Percentiles rank a stretch among this genome's conserved stretches.
Conservation (phyloP, 805 yeast species). For the Pichia phayaonensis region DNA sequence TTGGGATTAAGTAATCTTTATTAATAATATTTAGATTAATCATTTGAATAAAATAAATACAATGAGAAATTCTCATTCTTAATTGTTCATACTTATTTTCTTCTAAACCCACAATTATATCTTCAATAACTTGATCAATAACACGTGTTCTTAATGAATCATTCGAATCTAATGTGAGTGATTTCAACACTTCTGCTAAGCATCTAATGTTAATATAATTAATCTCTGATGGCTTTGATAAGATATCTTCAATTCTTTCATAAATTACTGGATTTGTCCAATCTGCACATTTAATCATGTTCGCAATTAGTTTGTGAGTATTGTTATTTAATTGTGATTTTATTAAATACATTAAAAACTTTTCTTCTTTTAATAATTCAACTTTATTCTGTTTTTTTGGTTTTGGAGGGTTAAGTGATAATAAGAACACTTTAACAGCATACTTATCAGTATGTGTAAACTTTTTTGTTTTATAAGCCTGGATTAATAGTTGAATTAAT, state of each 20-base stretch:
- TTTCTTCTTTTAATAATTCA: conserved; percentile 35
- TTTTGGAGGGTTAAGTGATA: conserved; percentile 49
- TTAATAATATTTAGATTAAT: conserved; percentile 41
- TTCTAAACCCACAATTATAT: conserved; percentile 60
- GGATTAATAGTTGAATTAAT: conserved; percentile 50
- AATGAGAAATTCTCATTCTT: conserved; percentile 54
- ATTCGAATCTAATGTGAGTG: conserved; percentile 21
- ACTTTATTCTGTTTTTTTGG: conserved; percentile 28
- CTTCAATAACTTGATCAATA: conserved; percentile 59
- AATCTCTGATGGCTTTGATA: conserved; percentile 54
- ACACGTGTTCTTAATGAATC: conserved; percentile 28
- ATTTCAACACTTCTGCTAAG: conserved; percentile 42
- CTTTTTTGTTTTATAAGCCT: conserved; percentile 39
- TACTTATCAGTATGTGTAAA: conserved; percentile 48
- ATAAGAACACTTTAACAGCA: conserved; percentile 49
- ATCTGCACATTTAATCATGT: conserved; percentile 37
- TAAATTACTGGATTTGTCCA: conserved; percentile 35
- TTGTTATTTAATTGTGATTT: conserved; percentile 40
- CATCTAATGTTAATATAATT: conserved; percentile 46
- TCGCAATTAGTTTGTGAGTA: conserved; percentile 29
- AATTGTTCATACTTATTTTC: conserved; percentile 49
- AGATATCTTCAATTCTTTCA: conserved; percentile 30
- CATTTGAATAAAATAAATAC: conserved; percentile 52
- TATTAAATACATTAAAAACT: conserved; percentile 43
- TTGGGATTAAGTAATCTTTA: conserved; percentile 38